A percentile compares a stretch with the other conserved stretches of the same genome.
Evolutionary conservation across 2,329 filamentous ascomycete species (phyloP).

Genomic region (Alternaria triticina): DNA sequence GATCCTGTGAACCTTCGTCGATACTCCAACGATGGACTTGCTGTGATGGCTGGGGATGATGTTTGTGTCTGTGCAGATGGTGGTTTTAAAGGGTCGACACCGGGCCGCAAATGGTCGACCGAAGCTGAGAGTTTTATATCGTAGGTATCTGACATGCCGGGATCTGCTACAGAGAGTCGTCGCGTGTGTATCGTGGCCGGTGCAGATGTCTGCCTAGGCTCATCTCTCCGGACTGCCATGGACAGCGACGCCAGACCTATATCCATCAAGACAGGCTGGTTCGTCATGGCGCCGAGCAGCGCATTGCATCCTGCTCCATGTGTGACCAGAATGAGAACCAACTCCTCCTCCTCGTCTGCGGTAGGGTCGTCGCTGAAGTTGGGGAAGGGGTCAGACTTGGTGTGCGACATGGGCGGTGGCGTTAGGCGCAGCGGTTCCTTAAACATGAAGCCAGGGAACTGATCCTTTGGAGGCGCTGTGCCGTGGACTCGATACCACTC

Average conservation of each 20-base stretch:
- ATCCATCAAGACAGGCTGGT: constrained; percentile 89
- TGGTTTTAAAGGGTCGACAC: constrained; percentile 49
- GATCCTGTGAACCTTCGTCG: constrained; percentile 31
- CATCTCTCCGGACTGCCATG: constrained; percentile 65
- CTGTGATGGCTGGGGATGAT: constrained; percentile 38
- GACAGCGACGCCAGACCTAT: constrained; percentile 90
- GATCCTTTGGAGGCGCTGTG: constrained; percentile 41
- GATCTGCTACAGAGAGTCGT: constrained; percentile 51
- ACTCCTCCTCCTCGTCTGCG: constrained; percentile 64
- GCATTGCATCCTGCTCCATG: constrained; percentile 97
- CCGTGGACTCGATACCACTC: constrained; percentile 75
- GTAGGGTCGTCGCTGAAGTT: constrained; percentile 46
- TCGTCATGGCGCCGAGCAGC: constrained; percentile 87
- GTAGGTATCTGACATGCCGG: constrained; percentile 64
- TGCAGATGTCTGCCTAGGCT: constrained; percentile 34
- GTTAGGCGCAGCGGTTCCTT: constrained; percentile 24
- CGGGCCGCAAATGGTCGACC: constrained; percentile 72
- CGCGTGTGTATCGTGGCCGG: constrained; percentile 35
- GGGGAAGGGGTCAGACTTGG: constrained; percentile 36
- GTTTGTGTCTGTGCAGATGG: constrained; percentile 22
- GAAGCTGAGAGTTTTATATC: constrained; percentile 78
- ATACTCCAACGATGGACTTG: constrained; percentile 35
- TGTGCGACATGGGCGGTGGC: constrained; percentile 22
- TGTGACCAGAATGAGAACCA: constrained; percentile 86
- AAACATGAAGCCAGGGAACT: constrained; percentile 42